Evolutionary conservation across 257 asterid species (phyloP).

Genomic region (Mitragyna speciosa): DNA sequence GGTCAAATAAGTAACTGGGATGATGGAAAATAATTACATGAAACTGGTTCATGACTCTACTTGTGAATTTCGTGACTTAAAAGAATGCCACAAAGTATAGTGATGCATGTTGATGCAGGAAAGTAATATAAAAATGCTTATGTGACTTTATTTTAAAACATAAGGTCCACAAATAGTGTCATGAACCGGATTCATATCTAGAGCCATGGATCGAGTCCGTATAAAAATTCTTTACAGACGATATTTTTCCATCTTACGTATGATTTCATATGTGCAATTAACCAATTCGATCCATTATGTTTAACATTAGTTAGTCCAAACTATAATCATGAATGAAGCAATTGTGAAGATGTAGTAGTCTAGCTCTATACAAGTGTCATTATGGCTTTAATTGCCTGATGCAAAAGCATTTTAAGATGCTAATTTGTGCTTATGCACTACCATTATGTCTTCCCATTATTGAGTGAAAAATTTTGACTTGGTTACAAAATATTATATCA

Average conservation of each 20-base stretch:
- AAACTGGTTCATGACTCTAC: too few relatives aligned
- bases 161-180: too few relatives aligned
- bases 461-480: not conserved
- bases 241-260: not conserved
- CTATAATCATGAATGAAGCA: not conserved
- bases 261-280: not conserved
- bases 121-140: too few relatives aligned
- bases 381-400: not conserved
- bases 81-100: too few relatives aligned
- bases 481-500: not conserved
- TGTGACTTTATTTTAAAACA: too few relatives aligned
- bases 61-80: too few relatives aligned
- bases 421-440: not conserved
- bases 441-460: not conserved
- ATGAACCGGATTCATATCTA: too few relatives aligned
- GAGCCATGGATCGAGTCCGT: too few relatives aligned
- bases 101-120: too few relatives aligned
- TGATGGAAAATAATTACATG: too few relatives aligned
- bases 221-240: too few relatives aligned
- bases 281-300: not conserved
- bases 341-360: not conserved
- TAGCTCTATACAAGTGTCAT: not conserved
- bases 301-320: not conserved
- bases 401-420: not conserved
- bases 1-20: not conserved